Evolutionary conservation across 2,329 filamentous ascomycete genomes (phyloP).

Genomic region (Monosporascus sp.): DNA sequence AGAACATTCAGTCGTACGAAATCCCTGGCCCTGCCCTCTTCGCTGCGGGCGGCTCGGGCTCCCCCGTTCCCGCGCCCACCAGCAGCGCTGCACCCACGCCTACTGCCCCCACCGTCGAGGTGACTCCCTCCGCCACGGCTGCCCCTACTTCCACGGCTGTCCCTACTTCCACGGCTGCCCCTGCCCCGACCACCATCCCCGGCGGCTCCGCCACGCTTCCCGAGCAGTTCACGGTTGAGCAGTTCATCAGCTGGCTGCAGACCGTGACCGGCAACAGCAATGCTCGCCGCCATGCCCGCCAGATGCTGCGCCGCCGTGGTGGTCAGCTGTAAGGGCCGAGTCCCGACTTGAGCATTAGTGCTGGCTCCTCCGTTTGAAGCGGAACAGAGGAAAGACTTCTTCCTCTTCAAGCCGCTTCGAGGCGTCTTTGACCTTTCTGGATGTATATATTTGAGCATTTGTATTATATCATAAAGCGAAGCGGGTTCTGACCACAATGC

Average conservation of each 20-base stretch:
- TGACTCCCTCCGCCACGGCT: constrained; percentile 2
- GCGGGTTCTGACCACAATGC: background rate
- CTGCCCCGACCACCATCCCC: background rate
- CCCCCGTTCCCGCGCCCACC: background rate
- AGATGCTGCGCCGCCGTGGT: background rate
- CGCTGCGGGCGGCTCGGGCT: background rate
- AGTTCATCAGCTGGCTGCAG: background rate
- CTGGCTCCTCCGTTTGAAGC: background rate
- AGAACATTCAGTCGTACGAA: constrained; percentile 10
- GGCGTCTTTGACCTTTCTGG: background rate
- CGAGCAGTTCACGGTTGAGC: background rate
- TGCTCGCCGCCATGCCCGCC: constrained; percentile 10
- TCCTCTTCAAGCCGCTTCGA: background rate
- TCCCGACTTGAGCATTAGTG: background rate
- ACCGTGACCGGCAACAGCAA: background rate
- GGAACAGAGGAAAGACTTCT: too few relatives aligned
- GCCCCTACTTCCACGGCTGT: constrained; percentile 4
- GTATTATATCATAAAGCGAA: background rate
- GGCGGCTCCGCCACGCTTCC: background rate
- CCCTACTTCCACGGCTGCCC: constrained; percentile 2
- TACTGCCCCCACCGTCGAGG: constrained; percentile 2
- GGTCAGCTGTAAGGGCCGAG: too few relatives aligned
- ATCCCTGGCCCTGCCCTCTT: constrained; percentile 6
- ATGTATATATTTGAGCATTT: background rate
- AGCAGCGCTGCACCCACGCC: background rate